Evolutionary conservation across 352 stramenopile species (phyloP).

Genomic region (Globisporangium nunn): DNA sequence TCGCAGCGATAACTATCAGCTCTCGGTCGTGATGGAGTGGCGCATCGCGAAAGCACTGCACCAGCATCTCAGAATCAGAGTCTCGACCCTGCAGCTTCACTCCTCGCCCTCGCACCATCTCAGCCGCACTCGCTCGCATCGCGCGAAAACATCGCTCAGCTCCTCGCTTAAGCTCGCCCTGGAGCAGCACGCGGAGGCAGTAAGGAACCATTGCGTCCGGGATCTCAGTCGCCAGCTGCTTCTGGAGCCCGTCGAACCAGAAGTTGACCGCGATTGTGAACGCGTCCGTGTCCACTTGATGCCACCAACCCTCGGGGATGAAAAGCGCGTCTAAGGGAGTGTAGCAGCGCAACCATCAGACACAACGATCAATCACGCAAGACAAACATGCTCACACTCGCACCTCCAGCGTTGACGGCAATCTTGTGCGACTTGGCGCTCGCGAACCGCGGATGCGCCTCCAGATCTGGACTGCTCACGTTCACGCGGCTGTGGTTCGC

Average conservation of each 20-base stretch:
- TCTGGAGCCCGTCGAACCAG: constrained; percentile 67
- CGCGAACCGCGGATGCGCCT: constrained; percentile 23
- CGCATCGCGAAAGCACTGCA: constrained; percentile 7
- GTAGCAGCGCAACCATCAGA: not conserved
- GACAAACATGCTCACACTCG: not conserved
- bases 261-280: constrained; percentile 80
- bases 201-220: constrained; percentile 40
- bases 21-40: constrained; percentile 23
- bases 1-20: constrained; percentile 20
- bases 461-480: constrained; percentile 29
- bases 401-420: constrained; percentile 45
- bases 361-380: not conserved
- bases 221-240: constrained; percentile 31
- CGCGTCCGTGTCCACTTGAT: constrained; percentile 70
- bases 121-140: constrained; percentile 10
- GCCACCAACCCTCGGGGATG: constrained; percentile 85
- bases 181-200: constrained; percentile 54
- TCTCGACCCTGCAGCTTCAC: not conserved
- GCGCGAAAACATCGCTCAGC: constrained; percentile 20
- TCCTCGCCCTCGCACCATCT: not conserved
- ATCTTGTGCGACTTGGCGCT: constrained; percentile 22
- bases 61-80: not conserved
- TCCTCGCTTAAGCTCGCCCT: constrained; percentile 49
- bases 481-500: constrained; percentile 72
- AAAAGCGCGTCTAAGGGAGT: constrained; percentile 45